Percentiles rank a stretch among this genome's conserved stretches.
Evolutionary conservation across 2,329 filamentous ascomycete species (phyloP).

Genomic region (Polytolypa hystricis): DNA sequence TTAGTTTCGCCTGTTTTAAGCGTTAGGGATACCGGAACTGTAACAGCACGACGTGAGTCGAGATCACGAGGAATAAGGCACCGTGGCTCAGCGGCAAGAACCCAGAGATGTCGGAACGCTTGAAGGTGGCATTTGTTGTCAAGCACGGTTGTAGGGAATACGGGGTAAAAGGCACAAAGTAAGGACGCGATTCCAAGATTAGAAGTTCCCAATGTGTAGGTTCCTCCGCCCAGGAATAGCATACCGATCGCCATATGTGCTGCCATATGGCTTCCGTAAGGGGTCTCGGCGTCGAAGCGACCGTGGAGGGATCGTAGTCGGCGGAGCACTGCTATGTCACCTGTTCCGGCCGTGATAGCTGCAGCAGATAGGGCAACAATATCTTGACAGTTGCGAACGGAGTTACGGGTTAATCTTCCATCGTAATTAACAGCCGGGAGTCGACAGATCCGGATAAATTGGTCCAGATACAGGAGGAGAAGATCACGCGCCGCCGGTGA

Average conservation of each 20-base stretch:
- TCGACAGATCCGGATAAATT: constrained; percentile 67
- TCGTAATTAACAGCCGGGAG: constrained; percentile 61
- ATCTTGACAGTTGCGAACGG: constrained; percentile 84
- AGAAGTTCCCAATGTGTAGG: constrained; percentile 79
- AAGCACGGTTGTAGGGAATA: constrained; percentile 79
- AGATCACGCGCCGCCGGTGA: constrained; percentile 65
- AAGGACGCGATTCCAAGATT: constrained; percentile 77
- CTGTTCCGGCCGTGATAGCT: constrained; percentile 91
- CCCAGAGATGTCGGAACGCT: constrained; percentile 95
- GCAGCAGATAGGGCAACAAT: constrained; percentile 70
- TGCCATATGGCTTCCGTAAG: constrained; percentile 89
- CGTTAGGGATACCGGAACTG: constrained; percentile 57
- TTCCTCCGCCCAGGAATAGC: constrained; percentile 85
- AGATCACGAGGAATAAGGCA: constrained; percentile 83
- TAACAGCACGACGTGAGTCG: constrained; percentile 68
- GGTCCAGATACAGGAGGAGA: constrained; percentile 71
- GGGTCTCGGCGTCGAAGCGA: constrained; percentile 67
- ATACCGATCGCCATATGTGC: constrained; percentile 84
- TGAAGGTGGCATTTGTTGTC: constrained; percentile 93
- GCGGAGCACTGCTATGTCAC: constrained; percentile 74
- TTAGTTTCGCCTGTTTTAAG: constrained; percentile 36
- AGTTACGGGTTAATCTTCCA: constrained; percentile 68
- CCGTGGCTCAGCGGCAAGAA: constrained; percentile 77
- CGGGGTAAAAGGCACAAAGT: constrained; percentile 83
- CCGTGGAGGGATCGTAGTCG: constrained; percentile 81